phyloP scores from a whole-genome alignment of 2,329 filamentous ascomycete species.

The Fusarium chaquense region DNA sequence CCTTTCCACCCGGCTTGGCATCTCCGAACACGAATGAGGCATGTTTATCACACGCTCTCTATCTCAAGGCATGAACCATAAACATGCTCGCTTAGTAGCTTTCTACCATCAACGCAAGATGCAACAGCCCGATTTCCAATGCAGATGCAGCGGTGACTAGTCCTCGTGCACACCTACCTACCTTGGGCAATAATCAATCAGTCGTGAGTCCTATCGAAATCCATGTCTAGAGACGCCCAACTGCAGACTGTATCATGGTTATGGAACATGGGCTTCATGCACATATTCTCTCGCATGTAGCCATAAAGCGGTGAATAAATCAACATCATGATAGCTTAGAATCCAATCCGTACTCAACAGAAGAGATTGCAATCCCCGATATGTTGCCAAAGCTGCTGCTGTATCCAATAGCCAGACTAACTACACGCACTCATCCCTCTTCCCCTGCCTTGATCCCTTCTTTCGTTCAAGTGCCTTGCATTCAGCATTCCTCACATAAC shows the following conservation, averaged over 20 bases:
- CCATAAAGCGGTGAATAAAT: slow-evolving; percentile 20
- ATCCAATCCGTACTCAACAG: not conserved
- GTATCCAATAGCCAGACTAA: not conserved
- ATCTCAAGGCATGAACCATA: slow-evolving; percentile 8
- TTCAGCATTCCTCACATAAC: slow-evolving; percentile 28
- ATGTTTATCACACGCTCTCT: slow-evolving; percentile 23
- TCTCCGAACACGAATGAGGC: slow-evolving; percentile 21
- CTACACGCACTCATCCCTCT: not conserved
- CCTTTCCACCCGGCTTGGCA: slow-evolving; percentile 37
- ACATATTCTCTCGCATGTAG: not conserved
- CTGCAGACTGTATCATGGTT: slow-evolving; percentile 1
- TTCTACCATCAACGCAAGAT: slow-evolving; percentile 19
- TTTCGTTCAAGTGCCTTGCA: slow-evolving; percentile 16
- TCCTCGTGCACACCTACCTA: not conserved
- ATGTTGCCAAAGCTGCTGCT: not conserved
- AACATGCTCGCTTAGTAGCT: slow-evolving; percentile 13
- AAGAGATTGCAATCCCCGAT: not conserved
- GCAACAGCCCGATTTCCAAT: slow-evolving; percentile 23
- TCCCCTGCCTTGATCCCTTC: slow-evolving; percentile 6
- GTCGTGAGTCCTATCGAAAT: not conserved
- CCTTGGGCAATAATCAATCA: not conserved
- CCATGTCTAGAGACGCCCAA: slow-evolving; percentile 7
- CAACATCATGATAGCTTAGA: not conserved
- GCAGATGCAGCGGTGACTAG: not conserved
- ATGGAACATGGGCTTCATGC: not conserved